Base-by-base conservation (phyloP, 1,139 yeast genomes). In the Magnusiomyces tetraspermus region DNA sequence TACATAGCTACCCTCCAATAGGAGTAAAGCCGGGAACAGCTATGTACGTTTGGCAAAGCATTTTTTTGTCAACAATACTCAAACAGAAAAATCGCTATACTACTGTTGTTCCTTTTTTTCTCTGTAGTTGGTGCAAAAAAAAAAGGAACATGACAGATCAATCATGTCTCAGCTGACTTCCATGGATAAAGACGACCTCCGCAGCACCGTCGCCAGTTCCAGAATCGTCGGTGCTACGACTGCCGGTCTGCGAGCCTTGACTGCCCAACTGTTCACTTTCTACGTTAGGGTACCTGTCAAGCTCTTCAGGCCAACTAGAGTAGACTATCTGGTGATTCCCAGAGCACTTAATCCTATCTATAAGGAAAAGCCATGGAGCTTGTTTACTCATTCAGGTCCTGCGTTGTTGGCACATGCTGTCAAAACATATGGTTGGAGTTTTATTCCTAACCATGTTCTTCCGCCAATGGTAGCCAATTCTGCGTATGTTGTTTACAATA, bases 391-490 rank as follows among this genome's bases (percentile, higher is more conserved):
- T 66, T 85, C 95, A 0, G 78, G 88, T 8, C 68, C 71, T 6
- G 96, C 92, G 2, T 74, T 90, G 63, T 68, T 90, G 36, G 73
- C 80, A 38, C 78, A 78, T 55, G 95, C 95, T 0, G 72, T 87
- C 23, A 77, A 77, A 58, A 77, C 78, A 55, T 86, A 85, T 61
- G 97, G 97, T 1, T 86, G 96, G 95, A 72, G 76, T 55, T 86
- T 88, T 60, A 80, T 90, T 19, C 96, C 96, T 0, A 85, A 85
- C 58, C 85, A 83, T 40, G 63, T 88, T 1, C 66, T 89, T 28
- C 97, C 97, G 1, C 97, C 97, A 0, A 69, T 90, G 48, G 57
- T 90, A 1, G 95, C 95, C 15, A 90, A 90, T 63, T 84, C 95
- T 4, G 84, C 85, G 52, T 58, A 58, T 31, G 60, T 52, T 48